A percentile compares a stretch with the other conserved stretches of the same genome.
Evolutionary conservation across 495 filamentous ascomycete species (phyloP).

Genomic region (Hypomontagnella monticulosa): DNA sequence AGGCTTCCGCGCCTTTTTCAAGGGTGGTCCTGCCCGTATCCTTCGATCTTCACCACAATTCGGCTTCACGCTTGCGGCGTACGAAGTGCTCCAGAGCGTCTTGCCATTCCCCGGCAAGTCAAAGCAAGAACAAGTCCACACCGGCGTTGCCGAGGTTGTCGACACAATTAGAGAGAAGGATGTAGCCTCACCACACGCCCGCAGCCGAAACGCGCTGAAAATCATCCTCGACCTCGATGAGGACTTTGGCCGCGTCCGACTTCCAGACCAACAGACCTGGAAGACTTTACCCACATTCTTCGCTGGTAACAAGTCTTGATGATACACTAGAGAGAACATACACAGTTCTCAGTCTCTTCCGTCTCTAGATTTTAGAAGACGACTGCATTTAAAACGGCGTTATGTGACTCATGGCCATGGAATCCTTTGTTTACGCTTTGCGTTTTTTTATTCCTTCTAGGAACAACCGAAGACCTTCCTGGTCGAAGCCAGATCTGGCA

Average conservation of each 20-base stretch:
- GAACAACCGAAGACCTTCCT: constrained; percentile 5
- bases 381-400: constrained; percentile 45
- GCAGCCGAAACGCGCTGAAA: constrained; percentile 94
- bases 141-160: constrained; percentile 49
- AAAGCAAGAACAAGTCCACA: constrained; percentile 51
- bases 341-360: constrained; percentile 23
- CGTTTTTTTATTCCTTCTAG: constrained; percentile 1
- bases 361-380: constrained; percentile 21
- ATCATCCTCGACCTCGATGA: constrained; percentile 94
- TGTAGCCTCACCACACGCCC: constrained; percentile 76
- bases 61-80: constrained; percentile 94
- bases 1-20: constrained; percentile 96
- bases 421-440: constrained; percentile 32
- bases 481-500: constrained; percentile 32
- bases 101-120: constrained; percentile 80
- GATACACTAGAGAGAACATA: constrained; percentile 28
- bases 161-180: constrained; percentile 62
- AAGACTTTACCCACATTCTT: constrained; percentile 56
- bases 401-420: constrained; percentile 36
- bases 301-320: constrained; percentile 38
- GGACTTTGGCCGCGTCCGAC: constrained; percentile 78
- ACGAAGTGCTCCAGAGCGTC: constrained; percentile 86
- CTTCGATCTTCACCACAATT: constrained; percentile 95
- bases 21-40: constrained; percentile 94
- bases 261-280: constrained; percentile 65